Evolutionary conservation across 306 rosid genomes (phyloP), one percentile per base, ranked within the genome.

Genomic region (Nissolia schottii): DNA sequence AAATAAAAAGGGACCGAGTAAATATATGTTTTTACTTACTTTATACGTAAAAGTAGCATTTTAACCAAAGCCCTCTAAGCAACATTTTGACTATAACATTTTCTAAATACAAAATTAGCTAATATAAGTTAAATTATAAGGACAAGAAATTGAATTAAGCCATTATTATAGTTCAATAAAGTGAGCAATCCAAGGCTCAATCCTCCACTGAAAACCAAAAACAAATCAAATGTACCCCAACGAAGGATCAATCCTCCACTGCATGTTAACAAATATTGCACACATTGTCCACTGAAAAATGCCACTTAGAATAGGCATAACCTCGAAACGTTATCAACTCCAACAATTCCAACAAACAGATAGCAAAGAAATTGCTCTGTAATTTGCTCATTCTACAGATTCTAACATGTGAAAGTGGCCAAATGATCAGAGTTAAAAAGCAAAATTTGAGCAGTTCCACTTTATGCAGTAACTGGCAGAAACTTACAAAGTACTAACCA

Each of bases 401-500:
- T 71, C 59, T 79, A 22, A 73, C 73, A 76, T 79, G 80, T 32
- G 63, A 71, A 72, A 37, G 67, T 48, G 59, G 28, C 63, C 56
- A 35, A 41, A 19, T 40, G 53, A 60, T 68, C 51, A 38, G 49
- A 40, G 53, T 43, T 50, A 43, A 67, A 62, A 71, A 40, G 59
- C 18, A 22, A 67, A 64, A 15, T 23, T 63, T 58, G 76, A 35
- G 6, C 70, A 3, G 20, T 69, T 65, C 57, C 70, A 16, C 74
- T 76, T 79, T 64, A 65, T 15, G 38, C 64, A 49, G 64, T 32
- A 78, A 64, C 50, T 49, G 19, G 73, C 74, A 66, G 70, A 51
- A 78, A 75, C 46, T 25, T 77, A 50, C 9, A 61, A 67, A 77
- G 23, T 55, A 74, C 79, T 87, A 89, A 71, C 71, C 83, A 70